Evolutionary conservation across 176 grass and related monocot species (phyloP), one percentile per base, ranked within the genome.

Genomic region (Triticum monococcum): DNA sequence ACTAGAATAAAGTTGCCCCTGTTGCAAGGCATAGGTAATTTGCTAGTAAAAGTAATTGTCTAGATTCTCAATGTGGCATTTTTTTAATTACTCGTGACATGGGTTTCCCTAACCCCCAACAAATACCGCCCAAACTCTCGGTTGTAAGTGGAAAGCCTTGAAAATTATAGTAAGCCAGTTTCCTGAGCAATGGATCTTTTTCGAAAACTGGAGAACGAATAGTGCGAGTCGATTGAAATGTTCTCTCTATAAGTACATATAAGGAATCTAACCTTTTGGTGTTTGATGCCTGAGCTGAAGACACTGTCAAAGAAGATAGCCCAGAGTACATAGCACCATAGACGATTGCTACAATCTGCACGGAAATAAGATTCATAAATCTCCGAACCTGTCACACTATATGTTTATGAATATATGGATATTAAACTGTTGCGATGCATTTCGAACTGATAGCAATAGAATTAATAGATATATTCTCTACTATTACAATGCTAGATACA

Each of bases 271-370:
- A 90, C 86, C 92, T 92, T 91, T 83, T 94, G 56, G 80, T 80
- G 26, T 77, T 87, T 81, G 86, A 87, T 83, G 45, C 75, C 83
- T 88, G 32, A 50, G 32, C 62, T 38, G 88, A 86, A 68, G 86
- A 81, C 52, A 77, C 32, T 67, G 85, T 76, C 16, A 91, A 84
- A 46, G 85, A 85, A 82, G 81, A 89, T 41, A 95, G 54, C 37
- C 81, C 81, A 81, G 46, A 89, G 37, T 88, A 95, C 18, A 98
- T 36, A 50, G 88, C 71, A 54, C 96, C 93, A 89, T 88, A 96
- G 61, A 94, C 72, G 75, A 96, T 78, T 73, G 94, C 92, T 80
- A 96, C 91, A 68, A 98, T 88, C 97, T 98, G 88, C 79, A 93
- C 12, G 32, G 28, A 93, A 59, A 40, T 84, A 68, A 75, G 14